Base-by-base conservation (phyloP, 2,329 filamentous ascomycete species). In the Aurifilum marmelostoma region DNA sequence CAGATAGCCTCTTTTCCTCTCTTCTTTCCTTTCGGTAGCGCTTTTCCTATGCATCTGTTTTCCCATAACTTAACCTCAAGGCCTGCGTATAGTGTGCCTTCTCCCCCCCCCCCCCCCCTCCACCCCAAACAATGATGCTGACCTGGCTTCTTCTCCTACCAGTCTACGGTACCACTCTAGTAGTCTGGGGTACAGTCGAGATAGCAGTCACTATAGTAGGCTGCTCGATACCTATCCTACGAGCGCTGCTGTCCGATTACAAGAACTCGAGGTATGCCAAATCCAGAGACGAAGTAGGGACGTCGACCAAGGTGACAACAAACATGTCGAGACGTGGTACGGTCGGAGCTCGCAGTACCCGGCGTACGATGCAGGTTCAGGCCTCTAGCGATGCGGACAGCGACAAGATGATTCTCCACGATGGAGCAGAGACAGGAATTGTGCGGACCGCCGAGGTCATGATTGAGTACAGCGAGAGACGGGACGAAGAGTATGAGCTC, bases 191-290 rank as follows among this genome's bases (percentile, higher is more conserved):
- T 14, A 65, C 63, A 7, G 63, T 37, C 12, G 63, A 65, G 14
- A 41, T 43, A 32, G 39, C 63, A 29, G 47, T 65, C 16, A 65
- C 63, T 18, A 56, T 65, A 50, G 43, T 65, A 7, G 63, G 11
- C n/a, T 29, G 39, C 39, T 65, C 63, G 18, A 65, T 65, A 7
- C 63, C 63, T 7, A 56, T 65, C 21, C 47, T 65, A 3, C 41
- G 63, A 37, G 63, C 43, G 18, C 47, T 65, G 47, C n/a, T 65
- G 12, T 59, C 56, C 6, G 56, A 37, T 11, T 37, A 59, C 18
- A 59, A n/a, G 21, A 21, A 37, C 18, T 59, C 56, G 56, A 37
- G 56, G n/a, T 59, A 34, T 11, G 32, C 29, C 29, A 59, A 32
- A 5, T 59, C 56, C 56, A 34, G 14, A 11, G 56, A 59, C 27